Percentiles rank a stretch among this genome's conserved stretches.
These are phyloP conservation scores for Cyclotella cryptica DNA, from an alignment of 108 stramenopile genomes.

Conservation along the genomic window DNA sequence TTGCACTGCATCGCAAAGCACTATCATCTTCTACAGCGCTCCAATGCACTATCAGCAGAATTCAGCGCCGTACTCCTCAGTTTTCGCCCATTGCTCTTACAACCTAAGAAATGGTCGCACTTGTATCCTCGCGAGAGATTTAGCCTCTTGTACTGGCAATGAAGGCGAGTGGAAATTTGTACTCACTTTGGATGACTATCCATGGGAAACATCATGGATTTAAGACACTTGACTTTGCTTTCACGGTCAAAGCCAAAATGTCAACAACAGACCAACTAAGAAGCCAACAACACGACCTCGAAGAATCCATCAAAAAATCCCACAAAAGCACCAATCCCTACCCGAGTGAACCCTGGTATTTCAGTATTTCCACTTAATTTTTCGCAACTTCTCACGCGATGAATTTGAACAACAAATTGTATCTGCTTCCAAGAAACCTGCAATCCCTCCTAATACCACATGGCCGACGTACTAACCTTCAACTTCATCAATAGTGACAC, in stretches of 20 bases:
- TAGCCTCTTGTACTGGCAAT: not conserved
- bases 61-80: no score
- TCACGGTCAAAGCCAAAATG: not conserved
- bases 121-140: not conserved
- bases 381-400: not conserved
- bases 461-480: slow-evolving; percentile 1
- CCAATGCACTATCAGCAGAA: no score
- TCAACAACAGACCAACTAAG: not conserved
- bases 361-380: not conserved
- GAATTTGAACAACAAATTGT: not conserved
- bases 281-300: not conserved
- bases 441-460: not conserved
- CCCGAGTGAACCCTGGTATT: not conserved
- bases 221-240: not conserved
- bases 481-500: not conserved
- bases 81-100: no score
- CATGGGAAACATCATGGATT: slow-evolving; percentile 26
- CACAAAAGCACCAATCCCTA: not conserved
- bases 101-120: not conserved
- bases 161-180: not conserved
- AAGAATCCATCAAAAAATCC: not conserved
- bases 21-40: no score
- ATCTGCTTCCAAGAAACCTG: not conserved
- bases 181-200: slow-evolving; percentile 11
- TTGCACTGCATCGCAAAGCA: no score